Conservation (phyloP, 1,284 basidiomycete species). For the Cryptococcus sp. region DNA sequence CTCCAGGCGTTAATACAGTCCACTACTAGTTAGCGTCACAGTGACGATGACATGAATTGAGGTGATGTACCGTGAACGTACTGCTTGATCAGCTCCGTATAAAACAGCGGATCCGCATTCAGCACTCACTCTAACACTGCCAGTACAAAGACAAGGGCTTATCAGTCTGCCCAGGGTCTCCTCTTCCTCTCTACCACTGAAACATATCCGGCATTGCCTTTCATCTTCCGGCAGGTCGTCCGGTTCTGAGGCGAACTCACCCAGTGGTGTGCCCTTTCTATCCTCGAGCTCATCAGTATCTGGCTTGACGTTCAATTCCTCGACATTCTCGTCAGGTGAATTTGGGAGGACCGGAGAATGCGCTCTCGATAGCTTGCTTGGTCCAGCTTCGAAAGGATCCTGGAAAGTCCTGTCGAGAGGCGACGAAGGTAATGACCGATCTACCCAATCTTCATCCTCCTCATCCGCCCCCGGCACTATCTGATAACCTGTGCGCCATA, state of each 20-base stretch:
- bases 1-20: constrained; percentile 46
- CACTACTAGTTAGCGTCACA: constrained; percentile 22
- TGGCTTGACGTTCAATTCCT: too few relatives aligned
- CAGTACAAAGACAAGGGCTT: constrained; percentile 45
- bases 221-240: constrained; percentile 19
- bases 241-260: not conserved
- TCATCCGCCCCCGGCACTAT: not conserved
- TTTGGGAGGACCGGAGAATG: too few relatives aligned
- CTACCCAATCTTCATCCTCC: constrained; percentile 6
- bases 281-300: too few relatives aligned
- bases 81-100: constrained; percentile 16
- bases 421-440: not conserved
- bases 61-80: constrained; percentile 31
- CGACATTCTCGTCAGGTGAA: too few relatives aligned
- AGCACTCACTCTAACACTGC: constrained; percentile 45
- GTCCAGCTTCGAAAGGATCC: not conserved
- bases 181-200: constrained; percentile 40
- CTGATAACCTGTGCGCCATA: constrained; percentile 1
- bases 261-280: not conserved
- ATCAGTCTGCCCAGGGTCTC: constrained; percentile 39
- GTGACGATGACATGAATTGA: not conserved
- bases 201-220: constrained; percentile 45
- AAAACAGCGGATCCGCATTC: too few relatives aligned
- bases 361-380: not conserved
- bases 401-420: constrained; percentile 1